phyloP scores from a whole-genome alignment of 495 filamentous ascomycete species.

The Aspergillus olivimuriae region DNA sequence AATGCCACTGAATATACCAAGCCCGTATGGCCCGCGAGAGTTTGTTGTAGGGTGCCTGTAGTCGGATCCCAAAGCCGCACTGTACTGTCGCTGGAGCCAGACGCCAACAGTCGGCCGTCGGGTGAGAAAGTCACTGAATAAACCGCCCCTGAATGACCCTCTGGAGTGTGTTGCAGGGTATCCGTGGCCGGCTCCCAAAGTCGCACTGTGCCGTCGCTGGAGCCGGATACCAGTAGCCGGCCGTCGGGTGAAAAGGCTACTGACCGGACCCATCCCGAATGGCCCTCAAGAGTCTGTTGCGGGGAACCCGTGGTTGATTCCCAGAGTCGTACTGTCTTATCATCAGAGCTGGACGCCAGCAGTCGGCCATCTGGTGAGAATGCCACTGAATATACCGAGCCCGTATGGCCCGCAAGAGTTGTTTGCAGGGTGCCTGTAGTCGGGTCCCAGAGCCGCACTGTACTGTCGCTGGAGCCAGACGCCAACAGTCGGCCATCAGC shows the following conservation, averaged over 20 bases:
- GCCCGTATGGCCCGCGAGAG: not conserved
- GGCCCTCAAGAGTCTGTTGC: slow-evolving; percentile 14
- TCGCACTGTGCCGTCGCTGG: slow-evolving; percentile 18
- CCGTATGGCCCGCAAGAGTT: not conserved
- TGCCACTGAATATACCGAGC: not conserved
- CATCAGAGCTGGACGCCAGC: slow-evolving; percentile 15
- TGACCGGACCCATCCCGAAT: not conserved
- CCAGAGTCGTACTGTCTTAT: slow-evolving; percentile 28
- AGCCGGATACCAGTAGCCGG: not conserved
- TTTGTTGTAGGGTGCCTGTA: slow-evolving; percentile 4
- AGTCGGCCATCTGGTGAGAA: no score
- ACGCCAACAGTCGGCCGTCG: slow-evolving; percentile 15
- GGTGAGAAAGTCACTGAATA: slow-evolving; percentile 6
- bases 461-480: no score
- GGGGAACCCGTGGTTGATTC: slow-evolving; percentile 8
- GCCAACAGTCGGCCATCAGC: slow-evolving; percentile 7
- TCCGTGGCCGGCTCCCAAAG: slow-evolving; percentile 27
- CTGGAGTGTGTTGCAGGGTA: slow-evolving; percentile 6
- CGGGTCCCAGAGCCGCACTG: not conserved
- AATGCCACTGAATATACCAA: slow-evolving; percentile 2
- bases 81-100: slow-evolving; percentile 16
- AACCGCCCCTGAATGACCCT: not conserved
- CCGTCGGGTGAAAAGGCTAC: not conserved
- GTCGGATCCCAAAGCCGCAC: slow-evolving; percentile 25
- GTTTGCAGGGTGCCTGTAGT: not conserved